phyloP scores from a whole-genome alignment of 1,284 basidiomycete genomes.

The Rhizoctonia solani region DNA sequence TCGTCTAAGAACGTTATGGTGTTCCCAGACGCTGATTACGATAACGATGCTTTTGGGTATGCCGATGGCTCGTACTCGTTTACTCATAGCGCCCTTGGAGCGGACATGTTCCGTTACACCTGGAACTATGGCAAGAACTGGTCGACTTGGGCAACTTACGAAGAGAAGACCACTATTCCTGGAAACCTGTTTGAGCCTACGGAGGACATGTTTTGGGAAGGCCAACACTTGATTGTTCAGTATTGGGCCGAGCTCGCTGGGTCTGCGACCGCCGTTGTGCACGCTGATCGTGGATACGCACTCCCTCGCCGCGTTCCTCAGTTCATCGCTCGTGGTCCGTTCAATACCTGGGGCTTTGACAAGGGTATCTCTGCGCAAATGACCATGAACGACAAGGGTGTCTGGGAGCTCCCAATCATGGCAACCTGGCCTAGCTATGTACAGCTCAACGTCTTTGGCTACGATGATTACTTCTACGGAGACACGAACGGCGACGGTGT shows the following conservation, averaged over 20 bases:
- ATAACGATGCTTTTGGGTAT: conserved; percentile 63
- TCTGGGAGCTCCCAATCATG: conserved; percentile 83
- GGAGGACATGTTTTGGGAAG: conserved; percentile 72
- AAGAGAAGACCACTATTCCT: conserved; percentile 69
- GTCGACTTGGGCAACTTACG: conserved; percentile 77
- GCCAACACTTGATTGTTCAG: conserved; percentile 84
- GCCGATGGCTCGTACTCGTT: conserved; percentile 69
- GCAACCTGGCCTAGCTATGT: conserved; percentile 84
- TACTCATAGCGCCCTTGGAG: conserved; percentile 79
- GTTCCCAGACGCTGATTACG: conserved; percentile 79
- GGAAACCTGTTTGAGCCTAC: conserved; percentile 55
- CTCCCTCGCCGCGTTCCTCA: conserved; percentile 77
- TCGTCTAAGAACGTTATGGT: conserved; percentile 74
- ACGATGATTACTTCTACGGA: conserved; percentile 88
- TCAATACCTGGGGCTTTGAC: conserved; percentile 91
- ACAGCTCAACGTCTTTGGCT: conserved; percentile 86
- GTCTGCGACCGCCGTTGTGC: conserved; percentile 68
- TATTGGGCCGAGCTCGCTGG: conserved; percentile 76
- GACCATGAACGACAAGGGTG: conserved; percentile 58
- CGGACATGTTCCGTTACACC: conserved; percentile 85
- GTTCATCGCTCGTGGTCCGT: conserved; percentile 80
- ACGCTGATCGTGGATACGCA: conserved; percentile 71
- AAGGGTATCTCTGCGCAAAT: conserved; percentile 72
- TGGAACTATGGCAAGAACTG: conserved; percentile 85
- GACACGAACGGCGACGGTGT: conserved; percentile 85